Conservation (phyloP, 306 rosid genomes). For the Crotalaria pallida region DNA sequence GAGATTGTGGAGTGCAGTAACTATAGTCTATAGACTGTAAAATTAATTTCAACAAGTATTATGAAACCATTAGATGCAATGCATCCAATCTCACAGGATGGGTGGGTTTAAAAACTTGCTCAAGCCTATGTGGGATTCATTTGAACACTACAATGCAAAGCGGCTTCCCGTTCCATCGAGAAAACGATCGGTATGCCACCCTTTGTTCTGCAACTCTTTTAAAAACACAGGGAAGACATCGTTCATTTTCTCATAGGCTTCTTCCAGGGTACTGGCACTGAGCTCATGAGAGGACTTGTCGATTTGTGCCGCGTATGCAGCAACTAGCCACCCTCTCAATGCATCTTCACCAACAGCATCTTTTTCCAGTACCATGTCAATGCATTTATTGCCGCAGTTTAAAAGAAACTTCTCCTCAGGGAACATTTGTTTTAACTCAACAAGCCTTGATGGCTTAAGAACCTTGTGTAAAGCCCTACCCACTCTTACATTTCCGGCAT, state of each 20-base stretch:
- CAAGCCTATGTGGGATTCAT: not conserved
- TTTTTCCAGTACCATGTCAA: constrained; percentile 77
- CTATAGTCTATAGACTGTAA: too few species aligned
- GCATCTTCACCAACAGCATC: constrained; percentile 89
- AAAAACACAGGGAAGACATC: constrained; percentile 53
- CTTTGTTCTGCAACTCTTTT: constrained; percentile 64
- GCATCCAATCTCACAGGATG: constrained; percentile 5
- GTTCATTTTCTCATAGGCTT: constrained; percentile 74
- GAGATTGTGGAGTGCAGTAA: not conserved
- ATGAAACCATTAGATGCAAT: constrained; percentile 7
- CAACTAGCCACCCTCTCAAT: constrained; percentile 91
- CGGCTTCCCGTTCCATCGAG: constrained; percentile 79
- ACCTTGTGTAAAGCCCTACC: constrained; percentile 59
- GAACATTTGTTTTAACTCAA: constrained; percentile 49
- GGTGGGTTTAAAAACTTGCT: constrained; percentile 3
- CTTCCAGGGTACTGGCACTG: constrained; percentile 33
- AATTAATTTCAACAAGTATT: not conserved
- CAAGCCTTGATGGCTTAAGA: constrained; percentile 68
- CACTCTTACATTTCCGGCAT: constrained; percentile 78
- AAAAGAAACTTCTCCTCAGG: constrained; percentile 75
- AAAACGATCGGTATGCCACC: constrained; percentile 97
- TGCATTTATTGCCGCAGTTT: constrained; percentile 40
- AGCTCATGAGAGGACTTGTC: constrained; percentile 41
- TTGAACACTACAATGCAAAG: constrained; percentile 40
- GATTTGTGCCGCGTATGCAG: constrained; percentile 57